Evolutionary conservation across 305 asterid species (phyloP), one percentile per base, ranked within the genome.

Genomic region (Nicotiana rustica): DNA sequence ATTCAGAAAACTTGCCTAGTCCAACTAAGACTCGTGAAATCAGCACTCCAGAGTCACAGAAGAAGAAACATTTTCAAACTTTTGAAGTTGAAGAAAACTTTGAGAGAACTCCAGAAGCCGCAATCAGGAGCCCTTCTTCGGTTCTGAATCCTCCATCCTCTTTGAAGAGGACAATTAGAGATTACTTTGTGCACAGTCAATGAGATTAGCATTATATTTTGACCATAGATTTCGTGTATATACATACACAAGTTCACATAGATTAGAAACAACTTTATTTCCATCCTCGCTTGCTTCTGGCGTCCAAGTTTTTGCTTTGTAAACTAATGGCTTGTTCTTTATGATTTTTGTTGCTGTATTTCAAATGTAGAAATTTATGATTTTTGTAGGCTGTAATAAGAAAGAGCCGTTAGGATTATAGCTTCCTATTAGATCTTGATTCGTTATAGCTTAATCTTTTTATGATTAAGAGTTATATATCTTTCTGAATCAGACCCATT

Each of bases 61-160:
- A 85, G 90, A 89, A 80, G 69, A 88, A 81, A 84, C 19, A 82
- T 77, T 61, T 9, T 18, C 83, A 87, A 17, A 82, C 79, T 80
- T 81, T 86, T 66, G 91, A 87, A 78, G 89, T 62, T 15, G 82
- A 83, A 77, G 90, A 89, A 13, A 61, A 61, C 71, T 80, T 75
- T 49, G 89, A 88, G 65, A 87, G 82, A 83, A 87, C 93, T 64
- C 97, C 93, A 36, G 95, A 91, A 85, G 85, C 91, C 75, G 88
- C 88, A 83, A 81, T 18, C 21, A 67, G 47, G 73, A 95, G 99
- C 92, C 99, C 99, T 82, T 90, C 91, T 36, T 96, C 99, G 61
- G 97, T 96, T 80, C 89, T 94, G 73, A 92, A 90, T 78, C 96
- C 95, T 71, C 98, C 97, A 82, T 91, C 97, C 79, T 93, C 98